Base-by-base conservation (phyloP, 2,329 filamentous ascomycete genomes). In the Zymoseptoria crescenta region DNA sequence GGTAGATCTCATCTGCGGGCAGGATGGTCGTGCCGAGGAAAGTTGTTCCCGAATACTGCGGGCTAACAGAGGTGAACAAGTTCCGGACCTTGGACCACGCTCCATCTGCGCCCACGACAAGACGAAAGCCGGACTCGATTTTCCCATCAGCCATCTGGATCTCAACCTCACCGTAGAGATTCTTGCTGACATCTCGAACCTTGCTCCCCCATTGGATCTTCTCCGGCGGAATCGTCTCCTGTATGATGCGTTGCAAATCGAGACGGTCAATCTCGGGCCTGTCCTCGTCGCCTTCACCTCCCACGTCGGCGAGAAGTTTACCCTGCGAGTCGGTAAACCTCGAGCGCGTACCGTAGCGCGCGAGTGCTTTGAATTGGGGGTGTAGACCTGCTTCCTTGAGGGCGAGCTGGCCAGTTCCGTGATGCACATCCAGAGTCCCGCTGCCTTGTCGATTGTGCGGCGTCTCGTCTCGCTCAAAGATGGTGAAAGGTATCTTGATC, bases 51-150 rank as follows among this genome's bases (percentile, higher is more conserved):
- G 70, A 65, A 58, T 75, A 76, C 9, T 61, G 19, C 0, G 74
- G 75, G 30, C 68, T 69, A 1, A 68, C 67, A 8, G 69, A 57
- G 3, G 72, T 75, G 58, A 76, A 69, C 63, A 74, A 49, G 41
- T 57, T 64, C 54, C 68, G 60, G 2, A 59, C 55, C 68, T 74
- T 78, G 7, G 75, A 78, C 75, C 76, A 79, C 1, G 76, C 75
- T 4, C 78, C 79, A 64, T 81, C 78, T 8, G 75, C 77, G 4
- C 79, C 79, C 20, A 81, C 73, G 4, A 81, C 70, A 2, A 81
- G 73, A 49, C 73, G 69, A 61, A 79, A 78, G 0, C 71, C 74
- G 1, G 61, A 65, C 20, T 72, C 72, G 0, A 59, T 61, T 1
- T 54, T 63, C 0, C 73, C 74, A 60, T 75, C 64, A 1, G 57